These are phyloP conservation scores for Candida pseudoglaebosa DNA, from an alignment of 805 yeast genomes.

Conservation along the genomic window DNA sequence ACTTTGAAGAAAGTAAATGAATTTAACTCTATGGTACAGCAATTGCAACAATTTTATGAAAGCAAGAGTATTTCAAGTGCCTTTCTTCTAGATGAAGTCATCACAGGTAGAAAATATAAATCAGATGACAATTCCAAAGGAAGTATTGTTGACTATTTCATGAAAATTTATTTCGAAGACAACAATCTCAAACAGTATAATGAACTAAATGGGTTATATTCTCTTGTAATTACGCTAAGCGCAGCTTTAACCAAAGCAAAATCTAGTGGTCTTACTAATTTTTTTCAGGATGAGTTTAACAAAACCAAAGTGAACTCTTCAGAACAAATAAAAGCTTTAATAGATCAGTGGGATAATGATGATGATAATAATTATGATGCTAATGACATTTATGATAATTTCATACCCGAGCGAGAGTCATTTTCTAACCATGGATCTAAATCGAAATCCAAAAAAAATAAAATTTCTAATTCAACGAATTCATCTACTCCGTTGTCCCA, in stretches of 20 bases:
- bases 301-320: conserved; percentile 7
- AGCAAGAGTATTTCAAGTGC: conserved; percentile 15
- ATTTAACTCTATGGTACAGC: conserved; percentile 37
- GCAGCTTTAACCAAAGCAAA: conserved; percentile 12
- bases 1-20: conserved; percentile 24
- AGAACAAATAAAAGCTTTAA: conserved; percentile 6
- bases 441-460: too few species aligned
- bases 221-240: conserved; percentile 10
- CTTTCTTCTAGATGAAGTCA: neutral
- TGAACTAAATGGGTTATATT: conserved; percentile 3
- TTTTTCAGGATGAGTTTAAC: conserved; percentile 4
- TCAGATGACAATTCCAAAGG: neutral
- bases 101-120: neutral
- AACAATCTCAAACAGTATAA: conserved; percentile 8
- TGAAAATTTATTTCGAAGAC: conserved; percentile 4
- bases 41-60: conserved; percentile 23
- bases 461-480: too few species aligned
- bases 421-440: neutral
- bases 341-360: conserved; percentile 8
- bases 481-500: neutral
- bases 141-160: conserved; percentile 5
- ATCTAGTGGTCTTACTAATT: conserved; percentile 5
- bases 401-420: neutral
- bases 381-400: too few species aligned
- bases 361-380: too few species aligned